Conservation (phyloP, 2,329 filamentous ascomycete genomes). For the Akanthomyces dipterigenus region DNA sequence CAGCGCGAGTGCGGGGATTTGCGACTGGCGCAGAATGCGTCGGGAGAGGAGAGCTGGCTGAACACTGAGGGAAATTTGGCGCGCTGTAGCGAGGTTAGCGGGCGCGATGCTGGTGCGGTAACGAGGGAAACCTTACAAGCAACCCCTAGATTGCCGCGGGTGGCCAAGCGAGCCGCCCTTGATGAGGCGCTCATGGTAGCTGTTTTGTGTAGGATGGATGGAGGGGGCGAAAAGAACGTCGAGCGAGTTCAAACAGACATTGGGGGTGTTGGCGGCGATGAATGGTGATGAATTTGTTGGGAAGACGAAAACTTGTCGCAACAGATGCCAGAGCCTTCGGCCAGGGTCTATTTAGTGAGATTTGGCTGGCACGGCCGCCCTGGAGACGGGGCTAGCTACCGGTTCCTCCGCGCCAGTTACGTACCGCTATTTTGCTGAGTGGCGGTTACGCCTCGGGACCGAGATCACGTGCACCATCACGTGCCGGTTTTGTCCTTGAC, state of each 20-base stretch:
- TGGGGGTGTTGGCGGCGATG: neutral
- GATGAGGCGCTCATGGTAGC: slow-evolving; percentile 49
- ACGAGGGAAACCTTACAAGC: slow-evolving; percentile 32
- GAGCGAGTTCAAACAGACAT: neutral
- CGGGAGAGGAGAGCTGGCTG: slow-evolving; percentile 40
- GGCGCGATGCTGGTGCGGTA: slow-evolving; percentile 4
- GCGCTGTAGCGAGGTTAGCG: slow-evolving; percentile 29
- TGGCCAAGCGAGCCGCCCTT: slow-evolving; percentile 47
- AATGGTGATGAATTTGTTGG: slow-evolving; percentile 5
- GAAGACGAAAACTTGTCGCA: slow-evolving; percentile 5
- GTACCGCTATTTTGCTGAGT: neutral
- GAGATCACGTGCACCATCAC: neutral
- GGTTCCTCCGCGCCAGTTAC: slow-evolving; percentile 8
- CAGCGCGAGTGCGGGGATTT: slow-evolving; percentile 47
- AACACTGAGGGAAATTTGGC: slow-evolving; percentile 40
- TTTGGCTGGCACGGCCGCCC: slow-evolving; percentile 6
- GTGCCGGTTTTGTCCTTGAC: neutral
- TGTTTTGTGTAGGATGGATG: neutral
- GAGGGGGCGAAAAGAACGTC: neutral
- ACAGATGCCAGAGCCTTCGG: slow-evolving; percentile 9
- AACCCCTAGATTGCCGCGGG: slow-evolving; percentile 45
- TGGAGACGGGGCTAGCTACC: slow-evolving; percentile 4
- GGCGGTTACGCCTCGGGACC: neutral
- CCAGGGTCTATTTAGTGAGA: slow-evolving; percentile 10
- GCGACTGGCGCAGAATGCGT: slow-evolving; percentile 38